Percentiles rank a stretch among this genome's conserved stretches.
These are phyloP conservation scores for Suaeda aralocaspica DNA, from an alignment of 148 eudicot genomes.

Conservation along the genomic window DNA sequence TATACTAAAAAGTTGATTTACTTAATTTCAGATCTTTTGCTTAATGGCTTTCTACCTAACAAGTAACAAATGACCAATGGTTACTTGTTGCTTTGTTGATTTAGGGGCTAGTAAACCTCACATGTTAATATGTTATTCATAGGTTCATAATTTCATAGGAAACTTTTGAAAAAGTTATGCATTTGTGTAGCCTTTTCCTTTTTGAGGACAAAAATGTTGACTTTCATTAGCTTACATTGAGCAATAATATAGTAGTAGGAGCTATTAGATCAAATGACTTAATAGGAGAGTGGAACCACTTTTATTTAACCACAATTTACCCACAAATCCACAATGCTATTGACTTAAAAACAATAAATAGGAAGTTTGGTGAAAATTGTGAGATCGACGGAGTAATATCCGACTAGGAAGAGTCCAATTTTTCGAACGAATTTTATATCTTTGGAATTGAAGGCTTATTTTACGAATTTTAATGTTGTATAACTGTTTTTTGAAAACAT, in stretches of 20 bases:
- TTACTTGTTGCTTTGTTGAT: neutral
- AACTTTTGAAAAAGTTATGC: conserved; percentile 19
- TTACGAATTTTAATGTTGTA: neutral
- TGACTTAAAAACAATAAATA: too few relatives aligned
- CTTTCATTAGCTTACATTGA: conserved; percentile 2
- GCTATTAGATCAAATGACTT: neutral
- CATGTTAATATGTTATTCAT: neutral
- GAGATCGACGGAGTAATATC: too few relatives aligned
- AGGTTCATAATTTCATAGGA: conserved; percentile 15
- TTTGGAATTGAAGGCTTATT: too few relatives aligned
- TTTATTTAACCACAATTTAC: too few relatives aligned
- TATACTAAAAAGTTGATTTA: neutral
- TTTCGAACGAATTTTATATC: too few relatives aligned
- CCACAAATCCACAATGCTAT: too few relatives aligned
- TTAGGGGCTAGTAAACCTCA: neutral
- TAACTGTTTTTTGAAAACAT: neutral
- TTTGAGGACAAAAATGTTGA: neutral
- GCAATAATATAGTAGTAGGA: neutral
- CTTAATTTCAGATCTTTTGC: neutral
- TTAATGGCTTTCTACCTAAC: conserved; percentile 17
- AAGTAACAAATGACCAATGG: conserved; percentile 9
- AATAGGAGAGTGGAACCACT: conserved; percentile 2
- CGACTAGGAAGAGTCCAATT: too few relatives aligned
- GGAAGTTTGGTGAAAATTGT: too few relatives aligned
- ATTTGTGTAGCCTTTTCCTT: conserved; percentile 14